These are phyloP conservation scores for Monilinia aucupariae DNA, from an alignment of 2,329 filamentous ascomycete species.

Conservation along the genomic window DNA sequence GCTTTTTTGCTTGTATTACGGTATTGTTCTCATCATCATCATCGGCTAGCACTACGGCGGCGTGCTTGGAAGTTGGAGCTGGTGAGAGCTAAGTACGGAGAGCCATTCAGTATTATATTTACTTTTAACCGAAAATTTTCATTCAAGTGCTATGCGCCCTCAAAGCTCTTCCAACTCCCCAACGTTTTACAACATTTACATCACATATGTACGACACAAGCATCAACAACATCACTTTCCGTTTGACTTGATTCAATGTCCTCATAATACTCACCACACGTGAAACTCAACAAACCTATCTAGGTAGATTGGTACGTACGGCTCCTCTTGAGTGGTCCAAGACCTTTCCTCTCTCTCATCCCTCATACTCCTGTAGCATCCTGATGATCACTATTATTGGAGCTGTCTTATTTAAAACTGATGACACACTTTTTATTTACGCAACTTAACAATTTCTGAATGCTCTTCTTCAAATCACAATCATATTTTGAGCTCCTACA, in stretches of 20 bases:
- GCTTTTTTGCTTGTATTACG: too few relatives aligned
- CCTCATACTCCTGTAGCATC: slow-evolving; percentile 9
- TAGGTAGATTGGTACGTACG: background rate
- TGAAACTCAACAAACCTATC: background rate
- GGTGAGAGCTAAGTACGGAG: background rate
- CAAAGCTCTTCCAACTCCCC: background rate
- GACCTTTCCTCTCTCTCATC: background rate
- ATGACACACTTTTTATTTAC: slow-evolving; percentile 25
- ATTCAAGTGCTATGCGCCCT: too few relatives aligned
- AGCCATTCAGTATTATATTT: background rate
- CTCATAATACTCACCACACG: background rate
- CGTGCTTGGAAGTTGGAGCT: too few relatives aligned
- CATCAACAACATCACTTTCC: background rate
- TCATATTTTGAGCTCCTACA: background rate
- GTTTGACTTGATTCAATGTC: background rate
- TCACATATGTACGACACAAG: background rate
- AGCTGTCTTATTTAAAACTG: slow-evolving; percentile 27
- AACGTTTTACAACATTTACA: background rate
- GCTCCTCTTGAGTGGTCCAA: background rate
- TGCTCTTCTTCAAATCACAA: slow-evolving; percentile 2
- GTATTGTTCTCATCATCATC: too few relatives aligned
- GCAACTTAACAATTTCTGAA: slow-evolving; percentile 27
- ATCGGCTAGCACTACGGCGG: too few relatives aligned
- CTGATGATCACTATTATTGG: slow-evolving; percentile 29
- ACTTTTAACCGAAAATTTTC: background rate